Evolutionary conservation across 305 asterid genomes (phyloP).

Genomic region (Fraxinus dipetala): DNA sequence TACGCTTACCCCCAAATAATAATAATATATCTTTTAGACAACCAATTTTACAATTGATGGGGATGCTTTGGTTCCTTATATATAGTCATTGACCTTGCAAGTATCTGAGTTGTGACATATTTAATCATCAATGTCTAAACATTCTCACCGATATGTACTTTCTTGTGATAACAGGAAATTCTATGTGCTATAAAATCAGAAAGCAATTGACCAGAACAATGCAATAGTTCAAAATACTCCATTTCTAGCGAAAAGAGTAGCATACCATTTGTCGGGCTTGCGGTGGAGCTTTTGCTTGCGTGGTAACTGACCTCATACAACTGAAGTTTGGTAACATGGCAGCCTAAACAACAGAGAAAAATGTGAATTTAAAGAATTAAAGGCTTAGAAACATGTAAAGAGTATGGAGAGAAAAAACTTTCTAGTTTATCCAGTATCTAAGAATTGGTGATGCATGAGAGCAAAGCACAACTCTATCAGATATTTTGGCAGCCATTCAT

Average conservation of each 20-base stretch:
- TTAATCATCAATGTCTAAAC: slow-evolving; percentile 3
- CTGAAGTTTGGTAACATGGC: slow-evolving; percentile 39
- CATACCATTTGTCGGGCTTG: slow-evolving; percentile 62
- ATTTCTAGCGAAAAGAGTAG: slow-evolving; percentile 1
- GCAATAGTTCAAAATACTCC: not conserved
- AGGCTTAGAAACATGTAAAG: slow-evolving; percentile 5
- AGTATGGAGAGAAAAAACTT: not conserved
- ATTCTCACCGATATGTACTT: slow-evolving; percentile 7
- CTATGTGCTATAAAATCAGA: not conserved
- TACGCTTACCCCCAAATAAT: not conserved
- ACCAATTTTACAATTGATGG: not conserved
- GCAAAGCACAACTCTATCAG: slow-evolving; percentile 7
- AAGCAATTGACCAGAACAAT: slow-evolving; percentile 5
- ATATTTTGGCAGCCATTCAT: not conserved
- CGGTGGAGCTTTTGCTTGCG: slow-evolving; percentile 54
- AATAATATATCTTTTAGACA: not conserved
- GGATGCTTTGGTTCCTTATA: not conserved
- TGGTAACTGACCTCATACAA: slow-evolving; percentile 48
- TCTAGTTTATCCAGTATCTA: slow-evolving; percentile 12
- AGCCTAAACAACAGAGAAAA: slow-evolving; percentile 36
- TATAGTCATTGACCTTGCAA: slow-evolving; percentile 14
- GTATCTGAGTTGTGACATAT: slow-evolving; percentile 11
- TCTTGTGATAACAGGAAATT: not conserved
- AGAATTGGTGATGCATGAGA: slow-evolving; percentile 13
- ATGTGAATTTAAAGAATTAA: slow-evolving; percentile 12